Conservation (phyloP, 257 asterid genomes). For the Fraxinus americana region DNA sequence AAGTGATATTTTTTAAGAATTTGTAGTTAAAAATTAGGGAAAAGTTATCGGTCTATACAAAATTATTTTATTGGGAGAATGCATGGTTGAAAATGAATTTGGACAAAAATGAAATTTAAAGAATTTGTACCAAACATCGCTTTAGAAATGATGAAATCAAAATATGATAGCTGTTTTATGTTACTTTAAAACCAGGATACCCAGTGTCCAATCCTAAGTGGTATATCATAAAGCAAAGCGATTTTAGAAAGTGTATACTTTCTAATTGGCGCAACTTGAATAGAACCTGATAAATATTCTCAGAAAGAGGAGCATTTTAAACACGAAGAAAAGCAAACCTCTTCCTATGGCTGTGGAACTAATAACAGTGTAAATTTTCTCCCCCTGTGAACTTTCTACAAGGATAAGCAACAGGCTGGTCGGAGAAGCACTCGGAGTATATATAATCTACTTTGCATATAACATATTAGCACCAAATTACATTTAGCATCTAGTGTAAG, state of each 20-base stretch:
- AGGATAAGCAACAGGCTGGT: neutral
- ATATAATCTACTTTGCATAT: neutral
- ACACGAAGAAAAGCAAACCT: neutral
- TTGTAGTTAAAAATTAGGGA: too few relatives aligned
- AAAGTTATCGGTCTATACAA: too few relatives aligned
- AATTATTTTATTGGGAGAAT: too few relatives aligned
- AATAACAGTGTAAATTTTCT: neutral
- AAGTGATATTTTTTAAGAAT: too few relatives aligned
- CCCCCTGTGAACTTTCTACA: neutral
- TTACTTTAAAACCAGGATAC: neutral
- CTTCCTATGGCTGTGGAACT: neutral
- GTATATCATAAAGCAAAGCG: neutral
- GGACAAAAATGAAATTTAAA: too few relatives aligned
- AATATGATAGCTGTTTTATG: neutral
- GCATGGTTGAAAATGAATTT: too few relatives aligned
- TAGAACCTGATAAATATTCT: neutral
- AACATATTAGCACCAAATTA: neutral
- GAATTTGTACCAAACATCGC: too few relatives aligned
- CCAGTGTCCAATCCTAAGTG: neutral
- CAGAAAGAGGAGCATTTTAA: too few relatives aligned
- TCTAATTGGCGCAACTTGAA: neutral
- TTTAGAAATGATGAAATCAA: neutral
- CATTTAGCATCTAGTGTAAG: neutral
- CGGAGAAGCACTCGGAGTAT: neutral
- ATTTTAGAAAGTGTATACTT: neutral